Conservation (phyloP, 2,329 filamentous ascomycete species). For the Pochonia chlamydosporia region DNA sequence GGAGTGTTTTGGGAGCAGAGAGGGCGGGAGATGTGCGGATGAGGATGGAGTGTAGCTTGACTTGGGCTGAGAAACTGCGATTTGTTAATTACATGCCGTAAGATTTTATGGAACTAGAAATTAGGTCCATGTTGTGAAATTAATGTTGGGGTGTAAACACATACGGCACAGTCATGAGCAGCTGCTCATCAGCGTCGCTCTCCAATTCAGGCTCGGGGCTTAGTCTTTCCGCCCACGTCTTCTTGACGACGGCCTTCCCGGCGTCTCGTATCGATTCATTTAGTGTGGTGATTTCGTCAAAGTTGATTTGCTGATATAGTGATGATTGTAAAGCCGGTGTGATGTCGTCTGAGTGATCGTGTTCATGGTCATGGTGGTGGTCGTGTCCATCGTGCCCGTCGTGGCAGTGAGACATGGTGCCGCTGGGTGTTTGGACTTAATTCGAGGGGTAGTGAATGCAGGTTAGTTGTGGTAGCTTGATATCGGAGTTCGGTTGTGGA, state of each 20-base stretch:
- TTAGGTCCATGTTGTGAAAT: too few relatives aligned
- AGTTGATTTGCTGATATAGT: constrained; percentile 88
- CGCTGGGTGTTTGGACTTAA: neutral
- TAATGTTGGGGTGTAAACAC: constrained; percentile 33
- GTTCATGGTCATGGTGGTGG: constrained; percentile 51
- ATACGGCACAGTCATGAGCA: constrained; percentile 88
- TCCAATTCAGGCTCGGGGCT: constrained; percentile 65
- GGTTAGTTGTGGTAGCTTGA: too few relatives aligned
- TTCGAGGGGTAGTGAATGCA: too few relatives aligned
- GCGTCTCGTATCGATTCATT: constrained; percentile 70
- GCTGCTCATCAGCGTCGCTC: constrained; percentile 86
- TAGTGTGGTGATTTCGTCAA: constrained; percentile 75
- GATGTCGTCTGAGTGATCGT: constrained; percentile 90
- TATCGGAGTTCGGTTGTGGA: neutral
- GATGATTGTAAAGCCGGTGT: constrained; percentile 86
- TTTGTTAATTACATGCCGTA: neutral
- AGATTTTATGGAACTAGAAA: too few relatives aligned
- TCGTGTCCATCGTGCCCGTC: constrained; percentile 46
- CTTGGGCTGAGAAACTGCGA: constrained; percentile 79
- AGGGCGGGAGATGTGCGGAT: constrained; percentile 69
- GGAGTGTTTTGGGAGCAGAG: constrained; percentile 74
- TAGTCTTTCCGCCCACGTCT: constrained; percentile 84
- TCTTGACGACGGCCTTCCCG: constrained; percentile 73
- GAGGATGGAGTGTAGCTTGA: constrained; percentile 86
- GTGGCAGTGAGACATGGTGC: constrained; percentile 41